These are phyloP conservation scores for Dendrobium officinale DNA, from an alignment of 106 monocot genomes.

Conservation along the genomic window DNA sequence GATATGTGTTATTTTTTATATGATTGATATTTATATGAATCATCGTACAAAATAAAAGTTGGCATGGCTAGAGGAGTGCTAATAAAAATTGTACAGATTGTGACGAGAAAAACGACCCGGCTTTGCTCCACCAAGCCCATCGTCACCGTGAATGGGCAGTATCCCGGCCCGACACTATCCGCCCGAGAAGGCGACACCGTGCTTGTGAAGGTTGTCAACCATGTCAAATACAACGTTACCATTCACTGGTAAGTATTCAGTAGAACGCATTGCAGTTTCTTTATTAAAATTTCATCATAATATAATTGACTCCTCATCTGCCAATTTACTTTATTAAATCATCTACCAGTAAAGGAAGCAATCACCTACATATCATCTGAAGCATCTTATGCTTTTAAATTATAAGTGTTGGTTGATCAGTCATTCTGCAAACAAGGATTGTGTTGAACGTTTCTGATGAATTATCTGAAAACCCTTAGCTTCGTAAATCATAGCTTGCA, in stretches of 20 bases:
- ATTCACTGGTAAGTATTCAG: constrained; percentile 43
- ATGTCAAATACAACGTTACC: constrained; percentile 41
- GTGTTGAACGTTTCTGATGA: background rate
- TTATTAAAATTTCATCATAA: background rate
- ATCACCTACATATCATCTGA: background rate
- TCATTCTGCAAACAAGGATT: background rate
- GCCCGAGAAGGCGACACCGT: constrained; percentile 49
- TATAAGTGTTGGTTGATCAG: background rate
- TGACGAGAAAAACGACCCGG: constrained; percentile 23
- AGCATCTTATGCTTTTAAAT: background rate
- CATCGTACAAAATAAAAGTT: too few species aligned
- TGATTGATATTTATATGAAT: too few species aligned
- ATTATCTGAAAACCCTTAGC: too few species aligned
- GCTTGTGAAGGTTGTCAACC: constrained; percentile 41
- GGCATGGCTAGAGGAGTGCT: too few species aligned
- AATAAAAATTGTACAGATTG: constrained; percentile 20
- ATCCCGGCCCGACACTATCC: constrained; percentile 41
- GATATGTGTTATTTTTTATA: too few species aligned
- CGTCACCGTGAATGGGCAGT: constrained; percentile 47
- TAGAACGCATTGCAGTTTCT: background rate
- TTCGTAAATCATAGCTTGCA: too few species aligned
- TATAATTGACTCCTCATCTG: background rate
- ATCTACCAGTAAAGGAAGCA: background rate
- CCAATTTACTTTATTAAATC: background rate
- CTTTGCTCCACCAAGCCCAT: constrained; percentile 40